Base-by-base conservation (phyloP, 2,329 filamentous ascomycete genomes). In the Sclerotinia sclerotiorum region DNA sequence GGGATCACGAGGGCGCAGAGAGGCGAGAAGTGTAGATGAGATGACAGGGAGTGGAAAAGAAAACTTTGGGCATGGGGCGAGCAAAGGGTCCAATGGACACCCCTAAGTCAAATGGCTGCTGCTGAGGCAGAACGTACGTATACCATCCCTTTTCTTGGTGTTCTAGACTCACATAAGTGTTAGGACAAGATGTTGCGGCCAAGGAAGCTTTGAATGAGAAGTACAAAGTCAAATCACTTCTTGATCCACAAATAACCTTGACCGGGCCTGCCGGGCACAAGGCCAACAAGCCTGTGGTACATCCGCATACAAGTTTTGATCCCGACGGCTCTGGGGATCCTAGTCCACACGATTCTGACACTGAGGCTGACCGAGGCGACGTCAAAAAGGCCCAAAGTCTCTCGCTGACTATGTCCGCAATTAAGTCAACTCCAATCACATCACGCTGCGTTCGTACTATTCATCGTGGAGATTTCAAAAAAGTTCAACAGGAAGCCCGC, bases 391-490 rank as follows among this genome's bases (percentile, higher is more conserved):
- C 95, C 0, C 95, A 98, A 79, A 92, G 90, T 71, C 85, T 99
- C 61, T 86, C 89, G 1, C 86, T 98, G 70, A 89, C 88, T 62
- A 89, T 94, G 80, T 97, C 93, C 0, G 86, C 90, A 8, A 88
- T 97, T 70, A 87, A 91, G 70, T 90, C 89, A 15, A 91, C 89
- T 2, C 88, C 90, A 0, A 90, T 90, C 63, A 86, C 89, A 0
- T 90, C 94, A 77, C 89, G 95, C 49, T 91, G 92, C 13, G 90
- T 98, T 35, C 90, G 93, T 27, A 95, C 96, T 70, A 91, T 98
- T 70, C 90, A 97, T 72, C 90, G 95, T 19, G 95, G 95, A 51
- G 92, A 98, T 73, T 97, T 92, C 77, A 81, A 82, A 62, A 86
- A 88, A 73, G 89, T 97, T 72, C 88, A 91, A 55, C 85, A 90